Base-by-base conservation (phyloP, 2,329 filamentous ascomycete genomes). In the Chaetomiaceae sp. region DNA sequence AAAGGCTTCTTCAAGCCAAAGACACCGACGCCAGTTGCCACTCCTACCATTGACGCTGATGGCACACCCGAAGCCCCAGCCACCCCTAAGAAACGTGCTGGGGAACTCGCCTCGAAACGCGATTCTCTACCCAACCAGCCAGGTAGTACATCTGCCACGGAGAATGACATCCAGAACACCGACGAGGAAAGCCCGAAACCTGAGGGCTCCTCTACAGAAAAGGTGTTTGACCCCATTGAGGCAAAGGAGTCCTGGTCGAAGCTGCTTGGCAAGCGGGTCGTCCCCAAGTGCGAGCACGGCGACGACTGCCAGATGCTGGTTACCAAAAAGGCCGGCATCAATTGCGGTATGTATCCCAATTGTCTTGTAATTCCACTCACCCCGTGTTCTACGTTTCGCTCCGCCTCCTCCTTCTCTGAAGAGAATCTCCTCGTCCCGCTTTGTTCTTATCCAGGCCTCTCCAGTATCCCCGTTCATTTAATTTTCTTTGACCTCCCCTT, bases 301-400 rank as follows among this genome's bases (percentile, higher is more conserved):
- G 91, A 97, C 62, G 87, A 89, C 2, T 97, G 94, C 69, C 87
- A 90, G 58, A 89, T 79, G 59, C 73, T 92, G 47, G 79, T 85
- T 16, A 96, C 91, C 1, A 96, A 92, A 73, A 97, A 97, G 66
- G 78, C 89, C 0, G 94, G 94, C 1, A 73, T 89, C 58, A 99
- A 97, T 64, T 85, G 66, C 71, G 92, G 76, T 80, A 71, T 64
- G 76, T 72, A 32, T 32, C 34, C 50, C 18, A 13, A 23, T 43
- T 33, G 10, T 10, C 13, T 43, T 25, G 5, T 5, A 34, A n/a
- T 21, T 45, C 4, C n/a, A 7, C 16, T 43, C 7, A 10, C 48
- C 10, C 36, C 18, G 20, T 6, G 11, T 45, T 18, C 16, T 27
- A 6, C 8, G n/a, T 2, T 36, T 27, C 13, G 33, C 20, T 8